A percentile compares a stretch with the other conserved stretches of the same genome.
These are phyloP conservation scores for Euphorbia schlechtendalii DNA, from an alignment of 441 rosid genomes.

Conservation along the genomic window DNA sequence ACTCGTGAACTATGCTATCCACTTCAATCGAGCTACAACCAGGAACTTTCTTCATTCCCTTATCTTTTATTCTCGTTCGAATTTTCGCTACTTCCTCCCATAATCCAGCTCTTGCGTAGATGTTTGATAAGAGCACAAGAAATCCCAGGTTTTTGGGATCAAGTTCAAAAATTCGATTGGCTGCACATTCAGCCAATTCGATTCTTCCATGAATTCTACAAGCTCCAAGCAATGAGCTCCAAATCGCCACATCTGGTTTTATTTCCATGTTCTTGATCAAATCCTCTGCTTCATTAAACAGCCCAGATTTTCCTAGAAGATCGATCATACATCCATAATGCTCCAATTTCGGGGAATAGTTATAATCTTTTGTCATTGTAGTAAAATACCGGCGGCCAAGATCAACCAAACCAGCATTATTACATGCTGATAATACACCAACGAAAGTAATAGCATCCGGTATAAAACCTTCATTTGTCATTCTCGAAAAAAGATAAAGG, in stretches of 20 bases:
- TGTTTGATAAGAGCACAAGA: slow-evolving; percentile 63
- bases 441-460: slow-evolving; percentile 72
- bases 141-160: slow-evolving; percentile 59
- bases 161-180: slow-evolving; percentile 39
- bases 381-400: slow-evolving; percentile 44
- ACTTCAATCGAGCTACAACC: slow-evolving; percentile 70
- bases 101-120: slow-evolving; percentile 59
- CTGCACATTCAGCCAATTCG: slow-evolving; percentile 50
- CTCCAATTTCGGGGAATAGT: slow-evolving; percentile 43
- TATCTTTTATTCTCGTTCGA: slow-evolving; percentile 45
- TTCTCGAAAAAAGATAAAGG: slow-evolving; percentile 44
- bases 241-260: slow-evolving; percentile 54
- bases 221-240: slow-evolving; percentile 59
- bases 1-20: slow-evolving; percentile 58
- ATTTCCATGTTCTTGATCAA: slow-evolving; percentile 42
- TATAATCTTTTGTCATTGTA: slow-evolving; percentile 47
- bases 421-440: slow-evolving; percentile 65
- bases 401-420: slow-evolving; percentile 56
- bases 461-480: slow-evolving; percentile 36
- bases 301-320: slow-evolving; percentile 61
- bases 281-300: slow-evolving; percentile 54
- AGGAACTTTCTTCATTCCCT: slow-evolving; percentile 62
- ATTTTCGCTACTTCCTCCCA: slow-evolving; percentile 62
- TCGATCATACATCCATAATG: slow-evolving; percentile 81
- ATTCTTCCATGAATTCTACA: slow-evolving; percentile 47